phyloP scores from a whole-genome alignment of 1,139 yeast species.

The Trichomonascaceae sp. region DNA sequence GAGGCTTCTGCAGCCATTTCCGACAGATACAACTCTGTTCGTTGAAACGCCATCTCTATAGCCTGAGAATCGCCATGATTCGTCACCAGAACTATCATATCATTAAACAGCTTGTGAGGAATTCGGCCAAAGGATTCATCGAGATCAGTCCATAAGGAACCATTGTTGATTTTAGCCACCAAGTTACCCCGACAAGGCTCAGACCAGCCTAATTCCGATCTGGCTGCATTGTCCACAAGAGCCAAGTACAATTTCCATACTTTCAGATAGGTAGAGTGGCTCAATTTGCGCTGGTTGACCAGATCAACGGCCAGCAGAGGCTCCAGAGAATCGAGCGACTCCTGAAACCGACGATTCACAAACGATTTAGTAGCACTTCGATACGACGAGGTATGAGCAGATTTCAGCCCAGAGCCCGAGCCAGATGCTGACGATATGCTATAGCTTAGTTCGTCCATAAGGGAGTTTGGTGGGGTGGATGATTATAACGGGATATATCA shows the following conservation, averaged over 20 bases:
- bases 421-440: constrained; percentile 7
- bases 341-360: constrained; percentile 22
- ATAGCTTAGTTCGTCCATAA: constrained; percentile 7
- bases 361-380: constrained; percentile 23
- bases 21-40: constrained; percentile 17
- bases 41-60: constrained; percentile 14
- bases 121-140: constrained; percentile 13
- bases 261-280: constrained; percentile 19
- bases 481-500: no score
- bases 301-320: constrained; percentile 15
- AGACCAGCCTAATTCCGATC: constrained; percentile 14
- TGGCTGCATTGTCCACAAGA: constrained; percentile 19
- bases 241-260: constrained; percentile 25
- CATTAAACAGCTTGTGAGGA: constrained; percentile 16
- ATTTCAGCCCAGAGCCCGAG: constrained; percentile 3
- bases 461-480: background rate
- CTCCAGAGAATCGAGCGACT: constrained; percentile 17
- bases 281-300: constrained; percentile 10
- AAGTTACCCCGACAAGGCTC: constrained; percentile 13
- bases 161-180: constrained; percentile 12
- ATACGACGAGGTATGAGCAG: constrained; percentile 10
- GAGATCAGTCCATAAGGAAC: constrained; percentile 16
- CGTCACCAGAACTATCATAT: constrained; percentile 15
- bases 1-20: constrained; percentile 11
- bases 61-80: constrained; percentile 13